Conservation (phyloP, 768 basidiomycete species). For the Auricularia sp. region DNA sequence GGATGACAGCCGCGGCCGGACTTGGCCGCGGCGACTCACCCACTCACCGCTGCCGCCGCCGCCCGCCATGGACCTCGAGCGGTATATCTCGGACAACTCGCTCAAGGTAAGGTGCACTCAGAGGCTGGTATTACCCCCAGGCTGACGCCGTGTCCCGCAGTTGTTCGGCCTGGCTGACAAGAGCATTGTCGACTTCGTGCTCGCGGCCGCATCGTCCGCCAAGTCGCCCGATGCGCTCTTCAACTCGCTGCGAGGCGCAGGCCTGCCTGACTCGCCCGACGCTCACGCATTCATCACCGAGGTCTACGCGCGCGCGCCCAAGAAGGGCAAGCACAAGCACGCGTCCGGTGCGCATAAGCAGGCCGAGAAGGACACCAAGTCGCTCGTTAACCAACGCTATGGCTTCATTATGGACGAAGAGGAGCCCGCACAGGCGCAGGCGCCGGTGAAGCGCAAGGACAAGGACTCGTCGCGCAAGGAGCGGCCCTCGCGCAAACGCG, state of each 20-base stretch:
- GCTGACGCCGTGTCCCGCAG: slow-evolving; percentile 28
- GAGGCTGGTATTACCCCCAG: background rate
- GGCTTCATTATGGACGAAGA: slow-evolving; percentile 80
- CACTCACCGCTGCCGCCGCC: background rate
- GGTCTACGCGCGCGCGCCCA: slow-evolving; percentile 67
- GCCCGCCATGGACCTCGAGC: slow-evolving; percentile 4
- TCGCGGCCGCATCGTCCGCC: slow-evolving; percentile 78
- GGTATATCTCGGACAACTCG: slow-evolving; percentile 10
- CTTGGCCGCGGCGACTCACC: too few species aligned
- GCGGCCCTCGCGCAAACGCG: slow-evolving; percentile 53
- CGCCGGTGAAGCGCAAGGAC: background rate
- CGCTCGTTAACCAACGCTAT: slow-evolving; percentile 62
- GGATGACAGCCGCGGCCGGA: too few species aligned
- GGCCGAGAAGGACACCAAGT: slow-evolving; percentile 67
- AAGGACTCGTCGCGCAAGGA: background rate
- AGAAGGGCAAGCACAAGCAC: slow-evolving; percentile 64
- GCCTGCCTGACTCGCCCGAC: slow-evolving; percentile 71
- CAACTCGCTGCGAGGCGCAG: slow-evolving; percentile 59
- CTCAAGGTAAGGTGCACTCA: slow-evolving; percentile 2
- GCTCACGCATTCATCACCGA: slow-evolving; percentile 73
- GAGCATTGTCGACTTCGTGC: slow-evolving; percentile 77
- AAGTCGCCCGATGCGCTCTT: slow-evolving; percentile 77
- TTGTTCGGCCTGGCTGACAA: slow-evolving; percentile 78
- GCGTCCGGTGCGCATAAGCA: slow-evolving; percentile 42
- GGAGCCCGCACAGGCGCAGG: background rate